Conservation (phyloP, 2,329 filamentous ascomycete genomes). For the Gnomoniopsis sp. region DNA sequence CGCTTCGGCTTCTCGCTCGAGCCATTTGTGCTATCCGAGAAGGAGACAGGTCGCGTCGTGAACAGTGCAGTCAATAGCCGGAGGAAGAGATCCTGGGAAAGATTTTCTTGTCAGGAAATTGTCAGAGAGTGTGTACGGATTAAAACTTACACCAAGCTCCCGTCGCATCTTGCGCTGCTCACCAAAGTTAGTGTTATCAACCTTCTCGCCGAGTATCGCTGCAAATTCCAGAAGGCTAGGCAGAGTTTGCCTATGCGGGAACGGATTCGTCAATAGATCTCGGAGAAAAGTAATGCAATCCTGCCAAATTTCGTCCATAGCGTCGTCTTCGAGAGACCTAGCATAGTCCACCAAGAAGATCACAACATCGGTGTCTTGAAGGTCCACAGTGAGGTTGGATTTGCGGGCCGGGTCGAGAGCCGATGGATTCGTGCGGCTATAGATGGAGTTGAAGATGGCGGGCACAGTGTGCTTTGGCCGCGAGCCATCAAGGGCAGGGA, state of each 20-base stretch:
- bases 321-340: slow-evolving; percentile 86
- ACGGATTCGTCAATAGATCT: slow-evolving; percentile 87
- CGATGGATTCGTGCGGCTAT: slow-evolving; percentile 83
- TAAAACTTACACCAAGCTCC: slow-evolving; percentile 71
- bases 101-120: slow-evolving; percentile 25
- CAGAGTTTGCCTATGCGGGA: slow-evolving; percentile 88
- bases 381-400: slow-evolving; percentile 81
- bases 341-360: slow-evolving; percentile 90
- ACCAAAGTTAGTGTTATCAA: slow-evolving; percentile 96
- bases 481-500: slow-evolving; percentile 88
- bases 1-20: slow-evolving; percentile 36
- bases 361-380: slow-evolving; percentile 80
- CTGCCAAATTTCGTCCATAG: slow-evolving; percentile 96
- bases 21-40: slow-evolving; percentile 50
- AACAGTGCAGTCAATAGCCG: slow-evolving; percentile 90
- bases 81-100: slow-evolving; percentile 76
- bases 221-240: slow-evolving; percentile 85
- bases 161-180: slow-evolving; percentile 89
- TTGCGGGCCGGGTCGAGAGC: slow-evolving; percentile 76
- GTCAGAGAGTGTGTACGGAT: neutral
- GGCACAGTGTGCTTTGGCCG: slow-evolving; percentile 89
- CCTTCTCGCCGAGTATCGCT: slow-evolving; percentile 86
- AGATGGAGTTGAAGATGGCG: slow-evolving; percentile 92
- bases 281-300: slow-evolving; percentile 89
- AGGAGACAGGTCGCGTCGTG: slow-evolving; percentile 77